phyloP scores from a whole-genome alignment of 257 asterid genomes.

The Gardenia jasminoides region DNA sequence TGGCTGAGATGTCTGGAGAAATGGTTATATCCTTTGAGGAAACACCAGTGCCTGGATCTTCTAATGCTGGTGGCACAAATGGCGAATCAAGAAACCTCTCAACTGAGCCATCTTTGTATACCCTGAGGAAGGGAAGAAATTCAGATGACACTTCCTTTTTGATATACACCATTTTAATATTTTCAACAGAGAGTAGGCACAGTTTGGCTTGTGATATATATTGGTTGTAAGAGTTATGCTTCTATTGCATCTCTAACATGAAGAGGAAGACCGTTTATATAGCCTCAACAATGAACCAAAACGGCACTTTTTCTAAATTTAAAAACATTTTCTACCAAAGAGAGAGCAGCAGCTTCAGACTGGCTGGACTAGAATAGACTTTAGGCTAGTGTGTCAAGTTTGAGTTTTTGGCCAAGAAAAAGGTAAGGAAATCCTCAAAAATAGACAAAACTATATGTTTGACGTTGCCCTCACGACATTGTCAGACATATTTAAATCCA shows the following conservation, averaged over 20 bases:
- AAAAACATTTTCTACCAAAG: neutral
- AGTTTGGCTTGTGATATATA: neutral
- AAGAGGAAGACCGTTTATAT: neutral
- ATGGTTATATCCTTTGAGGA: slow-evolving; percentile 33
- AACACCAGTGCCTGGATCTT: slow-evolving; percentile 15
- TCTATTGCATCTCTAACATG: neutral
- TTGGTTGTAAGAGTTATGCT: neutral
- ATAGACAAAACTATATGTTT: neutral
- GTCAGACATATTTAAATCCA: neutral
- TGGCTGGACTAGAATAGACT: slow-evolving; percentile 3
- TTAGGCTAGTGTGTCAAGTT: slow-evolving; percentile 4
- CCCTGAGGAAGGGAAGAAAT: slow-evolving; percentile 20
- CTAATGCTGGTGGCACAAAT: slow-evolving; percentile 19
- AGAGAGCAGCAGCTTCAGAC: neutral
- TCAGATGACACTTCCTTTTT: slow-evolving; percentile 20
- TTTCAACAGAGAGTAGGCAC: neutral
- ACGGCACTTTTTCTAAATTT: neutral
- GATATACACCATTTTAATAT: slow-evolving; percentile 14
- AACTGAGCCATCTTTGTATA: slow-evolving; percentile 32
- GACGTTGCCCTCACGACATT: slow-evolving; percentile 11
- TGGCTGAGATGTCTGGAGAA: slow-evolving; percentile 26
- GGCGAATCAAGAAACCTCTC: slow-evolving; percentile 27
- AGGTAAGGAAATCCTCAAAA: neutral
- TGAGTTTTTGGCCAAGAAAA: slow-evolving; percentile 14
- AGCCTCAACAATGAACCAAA: neutral